Conservation (phyloP, 495 filamentous ascomycete species). For the Aspergillus indologenus region DNA sequence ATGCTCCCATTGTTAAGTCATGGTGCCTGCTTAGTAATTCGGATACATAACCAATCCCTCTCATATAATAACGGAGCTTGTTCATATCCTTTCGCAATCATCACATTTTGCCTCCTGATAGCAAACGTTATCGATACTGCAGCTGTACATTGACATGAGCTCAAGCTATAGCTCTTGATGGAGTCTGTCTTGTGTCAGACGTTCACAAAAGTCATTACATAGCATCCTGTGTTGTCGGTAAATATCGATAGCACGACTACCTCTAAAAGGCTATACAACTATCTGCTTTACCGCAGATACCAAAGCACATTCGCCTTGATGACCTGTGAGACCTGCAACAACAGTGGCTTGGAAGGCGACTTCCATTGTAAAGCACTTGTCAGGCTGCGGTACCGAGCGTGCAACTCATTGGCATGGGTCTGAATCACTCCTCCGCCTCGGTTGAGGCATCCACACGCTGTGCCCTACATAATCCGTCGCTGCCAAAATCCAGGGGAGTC, state of each 20-base stretch:
- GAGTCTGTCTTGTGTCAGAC: too few species aligned
- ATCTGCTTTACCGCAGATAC: neutral
- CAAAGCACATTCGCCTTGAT: neutral
- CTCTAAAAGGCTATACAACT: neutral
- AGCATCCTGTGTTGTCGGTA: neutral
- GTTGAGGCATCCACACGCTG: neutral
- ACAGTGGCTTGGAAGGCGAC: neutral
- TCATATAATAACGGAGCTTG: neutral
- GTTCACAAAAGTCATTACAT: neutral
- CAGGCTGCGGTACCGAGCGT: neutral
- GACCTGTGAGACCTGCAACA: neutral
- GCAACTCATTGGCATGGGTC: neutral
- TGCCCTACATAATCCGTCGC: neutral
- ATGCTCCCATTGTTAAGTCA: too few species aligned
- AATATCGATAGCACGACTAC: neutral
- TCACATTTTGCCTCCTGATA: neutral
- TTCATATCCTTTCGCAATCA: neutral
- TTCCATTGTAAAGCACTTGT: neutral
- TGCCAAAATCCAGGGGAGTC: neutral
- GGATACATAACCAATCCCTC: neutral
- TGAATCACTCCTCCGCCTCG: neutral
- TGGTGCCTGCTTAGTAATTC: neutral
- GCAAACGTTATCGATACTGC: neutral
- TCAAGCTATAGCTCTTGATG: neutral
- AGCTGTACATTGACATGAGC: neutral